phyloP scores from a whole-genome alignment of 2,329 filamentous ascomycete genomes.

The Annulohypoxylon truncatum region DNA sequence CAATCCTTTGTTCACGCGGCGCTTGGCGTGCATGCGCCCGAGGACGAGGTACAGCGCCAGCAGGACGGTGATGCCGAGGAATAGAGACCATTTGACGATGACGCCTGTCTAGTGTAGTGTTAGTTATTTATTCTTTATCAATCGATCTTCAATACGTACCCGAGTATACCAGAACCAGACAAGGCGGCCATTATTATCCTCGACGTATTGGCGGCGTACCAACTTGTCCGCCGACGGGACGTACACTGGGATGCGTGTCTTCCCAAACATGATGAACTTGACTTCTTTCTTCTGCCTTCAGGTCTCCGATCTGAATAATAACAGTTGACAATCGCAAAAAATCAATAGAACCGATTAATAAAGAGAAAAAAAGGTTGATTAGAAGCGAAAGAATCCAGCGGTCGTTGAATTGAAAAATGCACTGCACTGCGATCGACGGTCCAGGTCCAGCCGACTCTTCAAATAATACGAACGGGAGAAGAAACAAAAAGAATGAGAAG shows the following conservation, averaged over 20 bases:
- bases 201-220: conserved; percentile 39
- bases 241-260: conserved; percentile 35
- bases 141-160: conserved; percentile 34
- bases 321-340: not conserved
- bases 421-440: conserved; percentile 33
- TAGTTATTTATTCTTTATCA: conserved; percentile 1
- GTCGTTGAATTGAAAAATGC: conserved; percentile 29
- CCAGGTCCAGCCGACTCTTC: conserved; percentile 20
- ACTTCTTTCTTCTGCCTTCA: conserved; percentile 8
- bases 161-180: conserved; percentile 50
- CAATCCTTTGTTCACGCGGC: conserved; percentile 72
- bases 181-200: conserved; percentile 35
- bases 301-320: conserved; percentile 2
- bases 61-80: conserved; percentile 69
- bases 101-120: conserved; percentile 62
- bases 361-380: not conserved
- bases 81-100: conserved; percentile 78
- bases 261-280: conserved; percentile 41
- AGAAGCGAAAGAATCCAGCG: conserved; percentile 4
- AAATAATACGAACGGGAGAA: conserved; percentile 3
- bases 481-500: conserved; percentile 4
- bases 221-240: conserved; percentile 14
- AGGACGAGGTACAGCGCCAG: conserved; percentile 72
- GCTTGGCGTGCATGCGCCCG: conserved; percentile 77
- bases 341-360: not conserved